phyloP scores from a whole-genome alignment of 2,329 filamentous ascomycete genomes.

The Helicocarpus griseus region DNA sequence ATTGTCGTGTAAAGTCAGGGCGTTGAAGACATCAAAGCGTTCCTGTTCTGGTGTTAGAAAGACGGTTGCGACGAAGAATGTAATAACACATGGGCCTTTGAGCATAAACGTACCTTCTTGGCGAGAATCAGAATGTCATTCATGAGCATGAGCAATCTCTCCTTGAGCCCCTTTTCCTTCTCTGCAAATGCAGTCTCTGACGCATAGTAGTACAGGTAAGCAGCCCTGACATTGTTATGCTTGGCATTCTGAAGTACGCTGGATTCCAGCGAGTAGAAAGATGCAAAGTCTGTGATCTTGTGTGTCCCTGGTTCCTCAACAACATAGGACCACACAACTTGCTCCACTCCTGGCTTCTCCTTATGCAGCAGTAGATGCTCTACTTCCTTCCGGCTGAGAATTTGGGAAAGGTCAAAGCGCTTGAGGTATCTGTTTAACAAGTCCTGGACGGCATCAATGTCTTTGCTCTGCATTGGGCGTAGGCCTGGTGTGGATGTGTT shows the following conservation, averaged over 20 bases:
- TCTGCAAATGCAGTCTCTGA: constrained; percentile 62
- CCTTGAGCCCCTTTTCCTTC: constrained; percentile 54
- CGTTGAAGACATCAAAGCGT: constrained; percentile 95
- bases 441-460: constrained; percentile 64
- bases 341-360: constrained; percentile 54
- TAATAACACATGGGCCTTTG: not conserved
- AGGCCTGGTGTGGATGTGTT: constrained; percentile 64
- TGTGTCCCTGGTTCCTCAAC: constrained; percentile 63
- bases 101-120: constrained; percentile 51
- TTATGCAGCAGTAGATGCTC: constrained; percentile 80
- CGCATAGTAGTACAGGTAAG: constrained; percentile 96
- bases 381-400: constrained; percentile 70
- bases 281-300: constrained; percentile 92
- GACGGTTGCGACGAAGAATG: not conserved
- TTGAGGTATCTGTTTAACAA: constrained; percentile 68
- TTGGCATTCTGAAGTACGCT: constrained; percentile 76
- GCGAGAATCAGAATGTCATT: constrained; percentile 80
- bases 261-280: constrained; percentile 90
- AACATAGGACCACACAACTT: constrained; percentile 89
- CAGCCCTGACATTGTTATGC: constrained; percentile 72
- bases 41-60: constrained; percentile 28
- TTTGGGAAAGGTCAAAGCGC: constrained; percentile 74
- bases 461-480: constrained; percentile 67
- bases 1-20: constrained; percentile 87
- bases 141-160: constrained; percentile 69